Conservation (phyloP, 2,329 filamentous ascomycete species). For the Cladosporium cucumerinum region DNA sequence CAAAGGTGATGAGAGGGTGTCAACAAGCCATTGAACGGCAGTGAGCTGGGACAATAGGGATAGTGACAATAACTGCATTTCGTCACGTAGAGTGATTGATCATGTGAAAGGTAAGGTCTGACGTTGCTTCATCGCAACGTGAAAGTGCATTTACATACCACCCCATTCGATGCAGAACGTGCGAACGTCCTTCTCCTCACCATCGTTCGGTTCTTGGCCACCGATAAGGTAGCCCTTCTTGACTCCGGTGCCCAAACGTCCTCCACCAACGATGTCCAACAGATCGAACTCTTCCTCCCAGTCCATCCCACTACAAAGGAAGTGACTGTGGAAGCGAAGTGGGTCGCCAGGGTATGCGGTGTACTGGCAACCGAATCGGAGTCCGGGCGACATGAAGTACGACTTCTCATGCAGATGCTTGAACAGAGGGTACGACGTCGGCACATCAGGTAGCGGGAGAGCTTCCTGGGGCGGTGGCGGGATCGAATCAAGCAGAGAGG, state of each 20-base stretch:
- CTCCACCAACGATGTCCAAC: constrained; percentile 80
- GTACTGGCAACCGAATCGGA: constrained; percentile 92
- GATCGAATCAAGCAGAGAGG: constrained; percentile 38
- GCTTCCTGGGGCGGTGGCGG: constrained; percentile 20
- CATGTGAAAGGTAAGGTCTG: constrained; percentile 7
- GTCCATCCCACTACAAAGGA: constrained; percentile 75
- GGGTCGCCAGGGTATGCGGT: constrained; percentile 95
- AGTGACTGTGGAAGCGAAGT: constrained; percentile 91
- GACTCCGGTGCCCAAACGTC: constrained; percentile 84
- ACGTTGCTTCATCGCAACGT: background rate
- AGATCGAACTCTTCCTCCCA: constrained; percentile 86
- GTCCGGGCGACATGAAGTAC: constrained; percentile 85
- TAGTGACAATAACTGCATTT: background rate
- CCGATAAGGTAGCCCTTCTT: constrained; percentile 94
- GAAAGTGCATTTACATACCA: constrained; percentile 63
- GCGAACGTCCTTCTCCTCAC: constrained; percentile 50
- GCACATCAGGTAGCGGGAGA: constrained; percentile 35
- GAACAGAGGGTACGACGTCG: constrained; percentile 70
- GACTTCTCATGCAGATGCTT: constrained; percentile 72
- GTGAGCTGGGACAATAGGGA: background rate
- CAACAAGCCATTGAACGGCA: background rate
- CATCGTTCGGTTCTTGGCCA: constrained; percentile 51
- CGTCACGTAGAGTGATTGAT: background rate
- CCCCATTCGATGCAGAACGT: constrained; percentile 92
- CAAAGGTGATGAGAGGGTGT: background rate